A percentile compares a stretch with the other conserved stretches of the same genome.
Evolutionary conservation across 2,329 filamentous ascomycete species (phyloP).

Genomic region (Fusarium sambucinum): DNA sequence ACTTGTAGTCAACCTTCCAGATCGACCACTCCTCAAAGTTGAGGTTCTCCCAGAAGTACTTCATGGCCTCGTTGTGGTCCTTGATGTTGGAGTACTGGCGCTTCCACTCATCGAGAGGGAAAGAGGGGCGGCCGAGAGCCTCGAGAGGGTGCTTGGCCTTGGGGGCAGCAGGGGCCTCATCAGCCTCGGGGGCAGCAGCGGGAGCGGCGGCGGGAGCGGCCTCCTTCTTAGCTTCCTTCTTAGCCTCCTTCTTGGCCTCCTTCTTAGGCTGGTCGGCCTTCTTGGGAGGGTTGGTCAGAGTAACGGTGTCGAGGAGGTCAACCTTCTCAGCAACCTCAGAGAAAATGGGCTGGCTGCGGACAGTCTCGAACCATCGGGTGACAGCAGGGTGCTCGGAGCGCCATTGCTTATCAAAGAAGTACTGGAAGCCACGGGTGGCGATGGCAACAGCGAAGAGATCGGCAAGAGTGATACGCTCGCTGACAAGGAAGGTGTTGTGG

Average conservation of each 20-base stretch:
- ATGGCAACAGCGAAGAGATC: conserved; percentile 87
- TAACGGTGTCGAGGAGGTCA: conserved; percentile 84
- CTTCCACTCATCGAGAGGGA: conserved; percentile 97
- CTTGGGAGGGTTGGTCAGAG: conserved; percentile 79
- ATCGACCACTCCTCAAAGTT: conserved; percentile 96
- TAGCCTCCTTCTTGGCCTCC: conserved; percentile 70
- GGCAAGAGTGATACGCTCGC: conserved; percentile 96
- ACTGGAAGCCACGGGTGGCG: conserved; percentile 89
- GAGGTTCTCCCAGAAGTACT: conserved; percentile 98
- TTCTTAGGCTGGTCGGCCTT: conserved; percentile 80
- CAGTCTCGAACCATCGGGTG: conserved; percentile 93
- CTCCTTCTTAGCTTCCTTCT: conserved; percentile 71
- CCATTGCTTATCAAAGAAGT: conserved; percentile 93
- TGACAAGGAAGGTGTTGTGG: conserved; percentile 95
- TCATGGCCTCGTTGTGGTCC: conserved; percentile 79
- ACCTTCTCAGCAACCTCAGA: conserved; percentile 80
- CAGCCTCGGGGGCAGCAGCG: conserved; percentile 54
- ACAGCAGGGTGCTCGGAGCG: conserved; percentile 85
- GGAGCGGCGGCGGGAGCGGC: conserved; percentile 43
- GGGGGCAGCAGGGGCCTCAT: conserved; percentile 68
- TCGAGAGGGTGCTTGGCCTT: conserved; percentile 98
- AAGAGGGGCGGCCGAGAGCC: conserved; percentile 79
- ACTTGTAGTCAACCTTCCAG: conserved; percentile 97
- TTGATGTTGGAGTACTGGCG: conserved; percentile 98
- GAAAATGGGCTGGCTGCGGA: conserved; percentile 94